phyloP scores from a whole-genome alignment of 306 rosid genomes.

The Sphenostylis stenocarpa region DNA sequence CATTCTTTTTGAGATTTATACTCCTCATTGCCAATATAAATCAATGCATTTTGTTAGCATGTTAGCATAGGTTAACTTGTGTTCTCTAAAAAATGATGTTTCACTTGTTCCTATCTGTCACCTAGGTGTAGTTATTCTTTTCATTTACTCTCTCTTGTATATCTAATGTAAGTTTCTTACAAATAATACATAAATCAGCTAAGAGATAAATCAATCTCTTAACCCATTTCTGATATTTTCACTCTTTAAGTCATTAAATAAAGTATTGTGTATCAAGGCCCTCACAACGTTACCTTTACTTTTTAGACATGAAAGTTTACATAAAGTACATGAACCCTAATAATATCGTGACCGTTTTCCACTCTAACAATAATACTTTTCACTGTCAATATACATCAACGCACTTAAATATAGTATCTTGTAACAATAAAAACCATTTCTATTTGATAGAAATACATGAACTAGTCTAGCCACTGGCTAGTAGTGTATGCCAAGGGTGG shows the following conservation, averaged over 20 bases:
- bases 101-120: too few relatives aligned
- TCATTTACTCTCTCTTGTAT: too few relatives aligned
- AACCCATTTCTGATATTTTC: too few relatives aligned
- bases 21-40: neutral
- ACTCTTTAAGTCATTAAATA: neutral
- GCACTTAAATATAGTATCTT: slow-evolving; percentile 4
- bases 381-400: neutral
- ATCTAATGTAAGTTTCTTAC: too few relatives aligned
- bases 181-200: too few relatives aligned
- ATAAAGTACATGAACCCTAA: neutral
- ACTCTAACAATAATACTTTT: neutral
- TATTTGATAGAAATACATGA: slow-evolving; percentile 8
- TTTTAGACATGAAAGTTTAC: neutral
- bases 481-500: slow-evolving; percentile 21
- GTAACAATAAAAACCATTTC: neutral
- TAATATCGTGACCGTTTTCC: neutral
- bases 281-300: neutral
- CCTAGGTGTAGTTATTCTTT: too few relatives aligned
- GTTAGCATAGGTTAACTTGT: too few relatives aligned
- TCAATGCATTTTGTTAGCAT: neutral
- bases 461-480: neutral
- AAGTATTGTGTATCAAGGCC: neutral
- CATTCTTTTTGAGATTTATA: neutral
- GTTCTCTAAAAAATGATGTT: too few relatives aligned
- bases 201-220: too few relatives aligned